Evolutionary conservation across 1,139 yeast species (phyloP), one percentile per base, ranked within the genome.

Genomic region (Yamadazyma mexicana): DNA sequence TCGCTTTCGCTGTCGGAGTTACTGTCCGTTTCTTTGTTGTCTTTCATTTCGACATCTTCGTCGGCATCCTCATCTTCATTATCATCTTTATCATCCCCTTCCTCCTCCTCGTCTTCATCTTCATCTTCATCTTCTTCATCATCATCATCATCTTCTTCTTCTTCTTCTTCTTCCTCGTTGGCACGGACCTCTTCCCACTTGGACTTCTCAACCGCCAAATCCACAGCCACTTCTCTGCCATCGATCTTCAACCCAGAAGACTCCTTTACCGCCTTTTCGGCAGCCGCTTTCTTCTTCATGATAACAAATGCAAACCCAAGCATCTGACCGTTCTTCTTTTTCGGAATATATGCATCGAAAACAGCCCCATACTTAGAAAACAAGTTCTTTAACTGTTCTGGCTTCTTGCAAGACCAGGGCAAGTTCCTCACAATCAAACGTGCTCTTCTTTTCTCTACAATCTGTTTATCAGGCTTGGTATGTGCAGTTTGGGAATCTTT

Each of bases 281-380:
- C 98, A 48, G 86, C 82, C 23, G 79, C 68, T 45, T 81, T 73
- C 57, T 84, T 87, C 58, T 81, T 81, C 96, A 94, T 87, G 1
- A 94, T 84, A 16, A 92, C 91, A 62, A 92, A 94, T 0, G 91
- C 99, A 73, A 92, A 92, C 9, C 98, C 98, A 48, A 86, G 73
- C 94, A 92, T 86, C 59, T 78, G 83, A 10, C 97, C 96, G 38
- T 89, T 95, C 39, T 78, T 76, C 56, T 87, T 87, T 55, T 87
- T 79, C 29, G 98, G 98, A 50, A 92, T 88, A 51, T 82, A 80
- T 0, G 94, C 96, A 59, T 91, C 96, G 34, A 79, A 80, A 22
- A 92, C 96, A 34, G 87, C 84, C 38, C 98, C 99, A 57, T 69
- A 92, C 56, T 80, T 82, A 43, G 75, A 67, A 55, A 92, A 94